Percentiles rank a stretch among this genome's conserved stretches.
phyloP scores from a whole-genome alignment of 352 stramenopile genomes.

The Albugo laibachii region DNA sequence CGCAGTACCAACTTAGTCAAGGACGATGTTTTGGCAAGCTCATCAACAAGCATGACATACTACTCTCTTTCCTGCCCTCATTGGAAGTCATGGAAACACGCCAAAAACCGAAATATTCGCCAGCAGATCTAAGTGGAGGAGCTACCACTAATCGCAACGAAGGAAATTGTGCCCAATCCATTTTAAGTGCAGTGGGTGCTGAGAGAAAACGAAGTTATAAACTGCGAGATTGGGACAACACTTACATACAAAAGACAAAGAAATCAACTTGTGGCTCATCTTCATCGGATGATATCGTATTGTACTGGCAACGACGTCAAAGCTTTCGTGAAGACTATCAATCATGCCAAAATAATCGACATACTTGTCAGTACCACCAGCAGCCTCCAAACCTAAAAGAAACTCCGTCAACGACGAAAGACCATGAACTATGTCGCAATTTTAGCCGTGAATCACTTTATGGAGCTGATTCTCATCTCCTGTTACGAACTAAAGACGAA shows the following conservation, averaged over 20 bases:
- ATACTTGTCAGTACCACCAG: too few species aligned
- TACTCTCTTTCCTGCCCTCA: slow-evolving; percentile 61
- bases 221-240: neutral
- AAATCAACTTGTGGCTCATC: slow-evolving; percentile 7
- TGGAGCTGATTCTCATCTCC: slow-evolving; percentile 54
- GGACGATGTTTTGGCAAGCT: slow-evolving; percentile 78
- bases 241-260: too few species aligned
- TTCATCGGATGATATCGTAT: slow-evolving; percentile 65
- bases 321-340: slow-evolving; percentile 75
- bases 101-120: slow-evolving; percentile 9
- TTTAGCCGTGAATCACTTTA: slow-evolving; percentile 28
- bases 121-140: neutral
- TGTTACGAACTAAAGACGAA: slow-evolving; percentile 32
- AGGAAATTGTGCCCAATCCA: neutral
- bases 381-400: slow-evolving; percentile 50
- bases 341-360: too few species aligned
- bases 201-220: neutral
- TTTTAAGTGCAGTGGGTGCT: neutral
- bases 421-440: slow-evolving; percentile 67
- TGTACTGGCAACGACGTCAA: slow-evolving; percentile 57
- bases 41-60: slow-evolving; percentile 38
- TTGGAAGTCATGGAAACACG: slow-evolving; percentile 29
- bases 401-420: slow-evolving; percentile 42
- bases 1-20: slow-evolving; percentile 23
- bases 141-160: neutral